Percentiles rank a stretch among this genome's conserved stretches.
Conservation (phyloP, 371 early-diverging fungal genomes). For the Mucor irregularis region DNA sequence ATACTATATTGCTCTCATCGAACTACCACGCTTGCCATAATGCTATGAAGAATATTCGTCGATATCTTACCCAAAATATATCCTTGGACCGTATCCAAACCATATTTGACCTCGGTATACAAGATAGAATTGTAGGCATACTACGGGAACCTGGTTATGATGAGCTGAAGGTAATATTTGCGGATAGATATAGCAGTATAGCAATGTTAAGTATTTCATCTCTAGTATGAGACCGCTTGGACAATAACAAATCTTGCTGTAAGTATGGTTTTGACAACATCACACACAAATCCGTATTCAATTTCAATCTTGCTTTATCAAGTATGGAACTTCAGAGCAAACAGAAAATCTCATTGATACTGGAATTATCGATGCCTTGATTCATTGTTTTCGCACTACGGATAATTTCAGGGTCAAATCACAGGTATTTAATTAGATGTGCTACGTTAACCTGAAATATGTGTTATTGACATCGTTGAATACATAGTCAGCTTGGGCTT, state of each 20-base stretch:
- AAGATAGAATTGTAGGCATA: not conserved
- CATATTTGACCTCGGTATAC: conserved; percentile 10
- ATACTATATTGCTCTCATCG: conserved; percentile 1
- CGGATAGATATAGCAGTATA: too few species aligned
- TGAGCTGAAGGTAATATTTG: conserved; percentile 18
- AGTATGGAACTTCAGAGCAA: conserved; percentile 41
- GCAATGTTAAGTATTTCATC: too few species aligned
- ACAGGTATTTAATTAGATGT: conserved; percentile 12
- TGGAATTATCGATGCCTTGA: conserved; percentile 32
- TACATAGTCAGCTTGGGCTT: conserved; percentile 28
- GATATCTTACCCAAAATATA: conserved; percentile 22
- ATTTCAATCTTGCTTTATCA: not conserved
- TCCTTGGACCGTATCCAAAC: conserved; percentile 14
- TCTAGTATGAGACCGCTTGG: conserved; percentile 54
- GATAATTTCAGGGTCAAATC: conserved; percentile 11
- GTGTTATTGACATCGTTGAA: not conserved
- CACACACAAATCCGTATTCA: not conserved
- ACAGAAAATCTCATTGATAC: conserved; percentile 32
- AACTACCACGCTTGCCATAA: conserved; percentile 10
- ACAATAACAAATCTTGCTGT: conserved; percentile 50
- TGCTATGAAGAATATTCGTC: conserved; percentile 19
- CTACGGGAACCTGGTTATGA: conserved; percentile 12
- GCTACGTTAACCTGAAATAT: not conserved
- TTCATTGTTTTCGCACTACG: conserved; percentile 12
- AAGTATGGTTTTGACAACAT: conserved; percentile 1